These are phyloP conservation scores for Trebouxiophyceae sp. DNA, from an alignment of 163 green algal genomes.

Conservation along the genomic window DNA sequence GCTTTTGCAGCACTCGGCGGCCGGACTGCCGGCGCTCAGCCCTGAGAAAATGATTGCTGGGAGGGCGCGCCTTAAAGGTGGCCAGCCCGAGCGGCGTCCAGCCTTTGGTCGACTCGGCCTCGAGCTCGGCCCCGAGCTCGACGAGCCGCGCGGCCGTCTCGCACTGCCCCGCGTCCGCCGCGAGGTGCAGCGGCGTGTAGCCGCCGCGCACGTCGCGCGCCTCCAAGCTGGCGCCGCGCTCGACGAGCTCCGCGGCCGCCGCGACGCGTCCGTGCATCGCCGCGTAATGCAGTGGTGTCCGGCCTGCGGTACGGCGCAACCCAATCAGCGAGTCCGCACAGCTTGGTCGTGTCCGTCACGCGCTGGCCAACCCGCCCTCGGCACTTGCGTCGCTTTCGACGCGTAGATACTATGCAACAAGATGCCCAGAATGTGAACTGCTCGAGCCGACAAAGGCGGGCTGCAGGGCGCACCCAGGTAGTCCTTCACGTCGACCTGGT, in stretches of 20 bases:
- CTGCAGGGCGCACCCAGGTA: slow-evolving; percentile 38
- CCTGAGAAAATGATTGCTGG: too few species aligned
- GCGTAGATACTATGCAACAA: too few species aligned
- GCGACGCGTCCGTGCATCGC: slow-evolving; percentile 39
- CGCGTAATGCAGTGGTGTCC: slow-evolving; percentile 51
- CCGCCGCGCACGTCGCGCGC: slow-evolving; percentile 26
- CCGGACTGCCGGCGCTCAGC: too few species aligned
- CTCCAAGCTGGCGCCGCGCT: slow-evolving; percentile 25
- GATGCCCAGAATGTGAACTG: too few species aligned
- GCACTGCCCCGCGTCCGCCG: slow-evolving; percentile 47
- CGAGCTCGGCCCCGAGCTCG: slow-evolving; percentile 27
- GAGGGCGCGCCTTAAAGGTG: slow-evolving; percentile 49
- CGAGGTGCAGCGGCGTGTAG: slow-evolving; percentile 48
- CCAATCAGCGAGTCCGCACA: too few species aligned
- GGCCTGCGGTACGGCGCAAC: slow-evolving; percentile 12
- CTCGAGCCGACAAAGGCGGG: too few species aligned
- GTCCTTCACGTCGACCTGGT: slow-evolving; percentile 37
- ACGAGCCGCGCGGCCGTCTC: slow-evolving; percentile 32
- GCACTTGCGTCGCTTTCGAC: too few species aligned
- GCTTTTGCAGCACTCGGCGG: too few species aligned
- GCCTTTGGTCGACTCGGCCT: slow-evolving; percentile 30
- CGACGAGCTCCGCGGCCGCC: slow-evolving; percentile 34
- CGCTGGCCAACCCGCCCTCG: too few species aligned
- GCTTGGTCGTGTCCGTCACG: too few species aligned
- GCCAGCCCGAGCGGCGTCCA: slow-evolving; percentile 41